Evolutionary conservation across 1,139 yeast species (phyloP).

Genomic region (Kodamaea sp.): DNA sequence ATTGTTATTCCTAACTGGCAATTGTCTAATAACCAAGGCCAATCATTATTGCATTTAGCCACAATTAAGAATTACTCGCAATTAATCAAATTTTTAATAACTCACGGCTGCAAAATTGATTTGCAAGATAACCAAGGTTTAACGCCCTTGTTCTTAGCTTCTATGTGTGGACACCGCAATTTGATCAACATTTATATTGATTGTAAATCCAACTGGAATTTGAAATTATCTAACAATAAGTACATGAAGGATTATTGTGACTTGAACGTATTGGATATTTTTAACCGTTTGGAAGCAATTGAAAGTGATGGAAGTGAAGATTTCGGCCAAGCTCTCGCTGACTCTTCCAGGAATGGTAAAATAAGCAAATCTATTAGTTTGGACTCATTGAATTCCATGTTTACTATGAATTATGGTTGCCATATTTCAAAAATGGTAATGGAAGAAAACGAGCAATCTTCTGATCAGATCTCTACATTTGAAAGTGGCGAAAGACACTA

Average conservation of each 20-base stretch:
- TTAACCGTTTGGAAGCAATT: constrained; percentile 26
- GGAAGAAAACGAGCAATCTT: constrained; percentile 16
- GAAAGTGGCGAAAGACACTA: constrained; percentile 13
- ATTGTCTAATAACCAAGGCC: constrained; percentile 76
- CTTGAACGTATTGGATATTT: constrained; percentile 59
- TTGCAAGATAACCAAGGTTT: constrained; percentile 73
- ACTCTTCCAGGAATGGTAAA: constrained; percentile 14
- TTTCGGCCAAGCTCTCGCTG: constrained; percentile 9
- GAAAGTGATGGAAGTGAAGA: constrained; percentile 14
- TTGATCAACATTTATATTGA: constrained; percentile 55
- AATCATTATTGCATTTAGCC: constrained; percentile 82
- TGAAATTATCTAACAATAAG: constrained; percentile 57
- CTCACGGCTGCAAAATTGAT: constrained; percentile 79
- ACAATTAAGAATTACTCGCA: constrained; percentile 66
- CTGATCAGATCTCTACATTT: constrained; percentile 8
- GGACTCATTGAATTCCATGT: constrained; percentile 42
- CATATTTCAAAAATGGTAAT: constrained; percentile 43
- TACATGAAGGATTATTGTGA: constrained; percentile 54
- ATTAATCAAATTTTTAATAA: constrained; percentile 60
- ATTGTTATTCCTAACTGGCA: constrained; percentile 72
- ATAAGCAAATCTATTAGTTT: constrained; percentile 29
- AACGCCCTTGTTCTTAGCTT: constrained; percentile 85
- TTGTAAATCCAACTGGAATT: constrained; percentile 61
- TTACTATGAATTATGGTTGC: constrained; percentile 37
- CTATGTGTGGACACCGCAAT: constrained; percentile 66